Base-by-base conservation (phyloP, 2,329 filamentous ascomycete species). In the Clonostachys byssicola region DNA sequence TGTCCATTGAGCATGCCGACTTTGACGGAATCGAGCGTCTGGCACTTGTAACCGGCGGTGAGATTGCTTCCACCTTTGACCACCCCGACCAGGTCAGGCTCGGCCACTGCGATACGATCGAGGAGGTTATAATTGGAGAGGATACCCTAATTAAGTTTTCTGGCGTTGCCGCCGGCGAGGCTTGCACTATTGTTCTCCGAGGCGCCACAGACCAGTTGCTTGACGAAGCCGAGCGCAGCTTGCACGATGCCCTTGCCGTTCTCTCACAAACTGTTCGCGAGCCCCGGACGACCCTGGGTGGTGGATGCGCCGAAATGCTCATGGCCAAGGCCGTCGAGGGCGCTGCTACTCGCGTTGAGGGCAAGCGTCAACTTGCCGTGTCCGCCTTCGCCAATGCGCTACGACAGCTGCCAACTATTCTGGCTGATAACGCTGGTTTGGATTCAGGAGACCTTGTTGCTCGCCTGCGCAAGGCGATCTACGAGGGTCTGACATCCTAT, bases 251-350 rank as follows among this genome's bases (percentile, higher is more conserved):
- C 43, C 78, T 99, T 49, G 94, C 94, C 13, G 94, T 99, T 12
- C 81, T 99, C 39, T 97, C 92, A 10, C 94, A 99, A 70, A 99
- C 94, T 2, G 89, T 99, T 59, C 89, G 88, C 67, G 92, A 96
- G 71, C 94, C 94, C 45, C 85, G 89, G 65, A 95, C 92, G 40
- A 97, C 94, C 1, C 83, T 99, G 4, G 94, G 94, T 46, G 94
- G 94, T 62, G 94, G 94, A 30, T 97, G 91, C 63, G 92, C 92
- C 5, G 94, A 99, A 80, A 97, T 97, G 92, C 75, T 95, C 57
- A 99, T 99, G 94, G 89, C 92, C 54, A 96, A 96, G 78, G 94
- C 94, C 8, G 94, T 99, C 18, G 92, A 96, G 64, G 88, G 88
- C 51, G 90, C 90, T 6, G 92, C 92, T 18, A 92, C 95, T 52